These are phyloP conservation scores for Myriosclerotinia duriaeana DNA, from an alignment of 2,329 filamentous ascomycete genomes.

Conservation along the genomic window DNA sequence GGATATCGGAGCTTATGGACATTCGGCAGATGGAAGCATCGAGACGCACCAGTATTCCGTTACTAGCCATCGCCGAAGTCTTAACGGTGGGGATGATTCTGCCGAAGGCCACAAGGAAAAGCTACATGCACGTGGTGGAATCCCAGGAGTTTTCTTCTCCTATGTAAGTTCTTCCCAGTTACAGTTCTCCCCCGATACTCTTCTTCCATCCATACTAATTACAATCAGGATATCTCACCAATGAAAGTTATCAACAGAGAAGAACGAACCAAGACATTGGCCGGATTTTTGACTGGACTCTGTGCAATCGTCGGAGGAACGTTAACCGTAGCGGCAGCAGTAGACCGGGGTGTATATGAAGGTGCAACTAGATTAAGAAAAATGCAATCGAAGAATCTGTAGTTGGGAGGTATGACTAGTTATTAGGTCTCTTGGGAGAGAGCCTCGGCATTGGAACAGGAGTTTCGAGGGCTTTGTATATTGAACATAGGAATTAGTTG, in stretches of 20 bases:
- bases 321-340: constrained; percentile 87
- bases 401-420: constrained; percentile 27
- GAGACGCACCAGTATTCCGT: constrained; percentile 99
- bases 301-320: constrained; percentile 95
- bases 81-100: constrained; percentile 78
- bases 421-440: constrained; percentile 1
- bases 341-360: constrained; percentile 90
- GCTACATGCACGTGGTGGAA: constrained; percentile 83
- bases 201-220: background rate
- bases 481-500: constrained; percentile 19
- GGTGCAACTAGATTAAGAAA: constrained; percentile 84
- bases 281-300: constrained; percentile 87
- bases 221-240: constrained; percentile 81
- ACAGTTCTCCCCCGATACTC: too few species aligned
- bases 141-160: constrained; percentile 97
- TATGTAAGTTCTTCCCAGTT: constrained; percentile 63
- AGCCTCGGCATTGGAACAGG: constrained; percentile 20
- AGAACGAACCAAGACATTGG: constrained; percentile 82
- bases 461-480: constrained; percentile 33
- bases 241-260: constrained; percentile 99
- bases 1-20: constrained; percentile 68
- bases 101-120: constrained; percentile 90
- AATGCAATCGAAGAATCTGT: constrained; percentile 66
- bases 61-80: constrained; percentile 89
- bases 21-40: constrained; percentile 71